phyloP scores from a whole-genome alignment of 371 early-diverging fungal species.

The Mucor indicus region DNA sequence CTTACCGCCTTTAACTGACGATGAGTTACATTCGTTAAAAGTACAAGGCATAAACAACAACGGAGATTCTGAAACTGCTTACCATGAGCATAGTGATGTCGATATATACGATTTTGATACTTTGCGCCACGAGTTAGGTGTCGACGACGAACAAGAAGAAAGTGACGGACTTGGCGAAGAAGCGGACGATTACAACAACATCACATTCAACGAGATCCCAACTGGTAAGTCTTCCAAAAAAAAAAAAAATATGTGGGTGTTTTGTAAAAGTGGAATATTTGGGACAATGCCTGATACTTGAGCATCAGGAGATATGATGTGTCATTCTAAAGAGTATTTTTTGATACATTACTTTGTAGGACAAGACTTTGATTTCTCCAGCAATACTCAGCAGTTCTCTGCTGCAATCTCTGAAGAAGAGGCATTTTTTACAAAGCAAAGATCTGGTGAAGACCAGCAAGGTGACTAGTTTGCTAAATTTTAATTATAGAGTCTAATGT shows the following conservation, averaged over 20 bases:
- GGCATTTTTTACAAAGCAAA: slow-evolving; percentile 48
- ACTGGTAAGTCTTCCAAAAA: slow-evolving; percentile 40
- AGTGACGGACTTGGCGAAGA: slow-evolving; percentile 66
- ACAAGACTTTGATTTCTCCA: slow-evolving; percentile 74
- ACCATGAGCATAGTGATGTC: slow-evolving; percentile 16
- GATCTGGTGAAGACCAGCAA: slow-evolving; percentile 11
- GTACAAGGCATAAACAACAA: slow-evolving; percentile 23
- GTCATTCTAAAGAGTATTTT: too few species aligned
- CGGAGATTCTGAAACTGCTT: neutral
- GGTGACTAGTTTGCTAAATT: too few species aligned
- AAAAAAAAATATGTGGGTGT: neutral
- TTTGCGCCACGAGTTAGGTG: slow-evolving; percentile 31
- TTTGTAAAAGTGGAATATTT: too few species aligned
- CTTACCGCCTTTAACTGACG: slow-evolving; percentile 52
- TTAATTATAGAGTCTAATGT: too few species aligned
- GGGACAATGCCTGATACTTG: too few species aligned
- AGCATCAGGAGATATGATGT: too few species aligned
- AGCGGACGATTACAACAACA: slow-evolving; percentile 78
- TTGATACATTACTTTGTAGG: slow-evolving; percentile 27
- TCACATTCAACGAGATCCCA: slow-evolving; percentile 76
- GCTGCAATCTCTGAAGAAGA: slow-evolving; percentile 49
- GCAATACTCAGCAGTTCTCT: slow-evolving; percentile 54
- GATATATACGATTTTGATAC: slow-evolving; percentile 48
- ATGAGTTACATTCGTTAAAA: slow-evolving; percentile 37
- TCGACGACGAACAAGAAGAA: slow-evolving; percentile 35